Evolutionary conservation across 2,329 filamentous ascomycete species (phyloP).

Genomic region (Ascochyta koolunga): DNA sequence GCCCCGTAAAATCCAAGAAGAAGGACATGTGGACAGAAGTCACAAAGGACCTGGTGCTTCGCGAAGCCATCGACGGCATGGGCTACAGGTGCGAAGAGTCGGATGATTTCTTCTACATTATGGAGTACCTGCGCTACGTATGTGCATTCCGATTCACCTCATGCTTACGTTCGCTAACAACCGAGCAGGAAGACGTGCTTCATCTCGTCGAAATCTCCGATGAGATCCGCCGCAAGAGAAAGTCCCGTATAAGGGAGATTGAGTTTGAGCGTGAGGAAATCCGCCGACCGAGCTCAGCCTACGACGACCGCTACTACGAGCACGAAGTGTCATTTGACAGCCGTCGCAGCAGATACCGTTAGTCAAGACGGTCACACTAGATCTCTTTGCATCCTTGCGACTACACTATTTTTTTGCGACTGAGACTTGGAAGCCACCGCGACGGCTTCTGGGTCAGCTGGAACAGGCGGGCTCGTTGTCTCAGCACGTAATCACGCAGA

Average conservation of each 20-base stretch:
- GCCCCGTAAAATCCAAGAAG: conserved; percentile 43
- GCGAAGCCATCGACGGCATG: conserved; percentile 82
- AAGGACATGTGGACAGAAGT: conserved; percentile 90
- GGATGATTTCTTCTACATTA: conserved; percentile 87
- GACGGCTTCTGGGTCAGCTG: conserved; percentile 15
- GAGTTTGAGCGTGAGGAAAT: conserved; percentile 65
- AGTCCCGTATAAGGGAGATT: conserved; percentile 64
- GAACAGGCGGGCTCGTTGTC: conserved; percentile 19
- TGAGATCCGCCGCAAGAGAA: conserved; percentile 73
- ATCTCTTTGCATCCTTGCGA: neutral
- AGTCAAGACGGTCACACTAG: conserved; percentile 18
- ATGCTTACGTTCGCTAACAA: conserved; percentile 17
- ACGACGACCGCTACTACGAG: conserved; percentile 71
- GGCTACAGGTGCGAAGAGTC: conserved; percentile 93
- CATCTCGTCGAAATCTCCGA: conserved; percentile 83
- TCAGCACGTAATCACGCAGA: conserved; percentile 17
- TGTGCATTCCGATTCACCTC: conserved; percentile 50
- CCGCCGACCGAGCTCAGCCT: conserved; percentile 56
- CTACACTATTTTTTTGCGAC: neutral
- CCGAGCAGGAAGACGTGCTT: conserved; percentile 78
- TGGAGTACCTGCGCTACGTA: conserved; percentile 88
- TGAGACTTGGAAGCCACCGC: conserved; percentile 13
- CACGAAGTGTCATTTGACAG: conserved; percentile 70
- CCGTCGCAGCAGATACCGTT: conserved; percentile 46
- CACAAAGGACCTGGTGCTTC: conserved; percentile 86